Percentiles rank a stretch among this genome's conserved stretches.
phyloP scores from a whole-genome alignment of 169 alveolate genomes.

The Eimeria tenella region DNA sequence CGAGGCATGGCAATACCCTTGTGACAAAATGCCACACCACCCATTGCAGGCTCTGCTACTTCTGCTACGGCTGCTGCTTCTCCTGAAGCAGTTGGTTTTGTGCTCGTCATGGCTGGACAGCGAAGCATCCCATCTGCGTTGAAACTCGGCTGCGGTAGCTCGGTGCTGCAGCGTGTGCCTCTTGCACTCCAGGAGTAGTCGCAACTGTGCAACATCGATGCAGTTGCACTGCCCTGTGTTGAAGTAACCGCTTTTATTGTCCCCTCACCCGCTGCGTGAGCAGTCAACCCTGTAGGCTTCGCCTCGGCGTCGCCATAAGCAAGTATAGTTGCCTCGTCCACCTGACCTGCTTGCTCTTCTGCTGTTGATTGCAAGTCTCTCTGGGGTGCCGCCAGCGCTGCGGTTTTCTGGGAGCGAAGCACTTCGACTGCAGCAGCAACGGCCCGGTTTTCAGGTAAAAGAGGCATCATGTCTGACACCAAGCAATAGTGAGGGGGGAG shows the following conservation, averaged over 20 bases:
- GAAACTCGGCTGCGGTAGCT: no score
- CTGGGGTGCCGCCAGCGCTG: not conserved
- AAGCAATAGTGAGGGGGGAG: slow-evolving; percentile 37
- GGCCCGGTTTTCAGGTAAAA: not conserved
- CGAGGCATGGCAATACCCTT: not conserved
- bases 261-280: not conserved
- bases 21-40: not conserved
- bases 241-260: not conserved
- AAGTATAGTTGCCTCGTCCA: not conserved
- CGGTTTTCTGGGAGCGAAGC: not conserved
- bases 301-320: slow-evolving; percentile 30
- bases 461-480: not conserved
- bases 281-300: not conserved
- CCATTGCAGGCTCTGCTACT: not conserved
- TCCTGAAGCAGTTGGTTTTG: not conserved
- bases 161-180: not conserved
- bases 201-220: slow-evolving; percentile 35
- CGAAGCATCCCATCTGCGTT: no score
- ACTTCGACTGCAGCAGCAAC: slow-evolving; percentile 49
- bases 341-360: not conserved
- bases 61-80: slow-evolving; percentile 20
- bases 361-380: not conserved
- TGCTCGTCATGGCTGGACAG: no score
- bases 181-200: slow-evolving; percentile 16
- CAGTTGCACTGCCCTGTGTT: slow-evolving; percentile 14